phyloP scores from a whole-genome alignment of 1,284 basidiomycete genomes.

The Puccinia novopanici region DNA sequence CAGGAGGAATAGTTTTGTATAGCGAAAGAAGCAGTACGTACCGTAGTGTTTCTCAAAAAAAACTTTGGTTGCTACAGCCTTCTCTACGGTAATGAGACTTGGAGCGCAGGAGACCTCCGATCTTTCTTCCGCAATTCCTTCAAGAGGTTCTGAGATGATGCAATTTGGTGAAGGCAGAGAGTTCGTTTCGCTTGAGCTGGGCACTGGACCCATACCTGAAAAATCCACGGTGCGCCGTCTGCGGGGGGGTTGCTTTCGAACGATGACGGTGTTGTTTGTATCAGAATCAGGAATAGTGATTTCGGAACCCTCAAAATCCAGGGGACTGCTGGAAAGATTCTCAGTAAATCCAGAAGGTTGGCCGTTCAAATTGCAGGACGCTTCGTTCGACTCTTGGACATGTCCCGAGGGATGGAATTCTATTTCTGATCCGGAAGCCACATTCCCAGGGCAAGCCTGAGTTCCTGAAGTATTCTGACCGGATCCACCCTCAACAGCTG shows the following conservation, averaged over 20 bases:
- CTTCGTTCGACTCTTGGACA: neutral
- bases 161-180: neutral
- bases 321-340: neutral
- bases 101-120: slow-evolving; percentile 65
- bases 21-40: slow-evolving; percentile 23
- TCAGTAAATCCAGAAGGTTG: neutral
- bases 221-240: slow-evolving; percentile 64
- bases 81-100: slow-evolving; percentile 85
- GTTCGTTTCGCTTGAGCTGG: neutral
- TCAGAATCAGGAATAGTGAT: slow-evolving; percentile 68
- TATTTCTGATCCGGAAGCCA: slow-evolving; percentile 1
- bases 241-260: slow-evolving; percentile 74
- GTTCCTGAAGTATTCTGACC: neutral
- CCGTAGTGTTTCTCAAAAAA: slow-evolving; percentile 95
- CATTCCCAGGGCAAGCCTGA: slow-evolving; percentile 12
- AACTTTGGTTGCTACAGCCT: slow-evolving; percentile 85
- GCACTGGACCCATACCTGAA: slow-evolving; percentile 53
- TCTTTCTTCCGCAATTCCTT: slow-evolving; percentile 26
- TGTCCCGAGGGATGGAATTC: neutral
- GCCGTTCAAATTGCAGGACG: neutral
- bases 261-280: slow-evolving; percentile 74
- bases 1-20: neutral
- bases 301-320: neutral
- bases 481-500: neutral
- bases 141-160: slow-evolving; percentile 3